A percentile compares a stretch with the other conserved stretches of the same genome.
These are phyloP conservation scores for Boletellus sp. DNA, from an alignment of 768 basidiomycete genomes.

Conservation along the genomic window DNA sequence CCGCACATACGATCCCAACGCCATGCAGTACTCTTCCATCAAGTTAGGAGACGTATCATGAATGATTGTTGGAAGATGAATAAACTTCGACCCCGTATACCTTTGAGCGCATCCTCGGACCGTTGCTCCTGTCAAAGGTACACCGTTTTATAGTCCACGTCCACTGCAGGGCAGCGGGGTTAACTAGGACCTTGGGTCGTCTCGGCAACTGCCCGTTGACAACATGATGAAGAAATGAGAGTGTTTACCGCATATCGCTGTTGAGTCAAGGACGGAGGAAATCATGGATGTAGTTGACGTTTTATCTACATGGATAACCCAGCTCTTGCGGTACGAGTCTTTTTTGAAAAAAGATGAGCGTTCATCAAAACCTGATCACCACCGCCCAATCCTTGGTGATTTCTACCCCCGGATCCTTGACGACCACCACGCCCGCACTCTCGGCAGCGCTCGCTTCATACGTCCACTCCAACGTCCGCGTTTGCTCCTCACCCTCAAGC, in stretches of 20 bases:
- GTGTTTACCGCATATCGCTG: too few species aligned
- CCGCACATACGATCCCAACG: not conserved
- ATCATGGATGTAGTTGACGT: too few species aligned
- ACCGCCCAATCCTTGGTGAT: constrained; percentile 67
- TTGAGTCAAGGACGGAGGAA: too few species aligned
- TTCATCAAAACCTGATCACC: constrained; percentile 25
- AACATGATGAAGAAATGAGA: too few species aligned
- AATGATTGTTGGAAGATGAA: not conserved
- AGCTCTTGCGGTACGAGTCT: too few species aligned
- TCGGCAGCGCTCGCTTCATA: constrained; percentile 58
- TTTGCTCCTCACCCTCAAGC: constrained; percentile 34
- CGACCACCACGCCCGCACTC: constrained; percentile 59
- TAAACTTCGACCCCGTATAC: not conserved
- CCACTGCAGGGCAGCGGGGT: not conserved
- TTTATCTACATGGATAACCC: too few species aligned
- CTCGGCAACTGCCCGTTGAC: too few species aligned
- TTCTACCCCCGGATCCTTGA: constrained; percentile 69
- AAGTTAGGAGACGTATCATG: not conserved
- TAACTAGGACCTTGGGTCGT: too few species aligned
- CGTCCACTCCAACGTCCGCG: constrained; percentile 58
- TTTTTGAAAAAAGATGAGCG: too few species aligned
- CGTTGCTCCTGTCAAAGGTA: not conserved
- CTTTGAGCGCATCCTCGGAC: not conserved
- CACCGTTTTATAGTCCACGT: not conserved
- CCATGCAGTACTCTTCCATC: not conserved